Percentiles rank a stretch among this genome's conserved stretches.
Evolutionary conservation across 805 yeast species (phyloP).

Genomic region (Candida vartiovaarae): DNA sequence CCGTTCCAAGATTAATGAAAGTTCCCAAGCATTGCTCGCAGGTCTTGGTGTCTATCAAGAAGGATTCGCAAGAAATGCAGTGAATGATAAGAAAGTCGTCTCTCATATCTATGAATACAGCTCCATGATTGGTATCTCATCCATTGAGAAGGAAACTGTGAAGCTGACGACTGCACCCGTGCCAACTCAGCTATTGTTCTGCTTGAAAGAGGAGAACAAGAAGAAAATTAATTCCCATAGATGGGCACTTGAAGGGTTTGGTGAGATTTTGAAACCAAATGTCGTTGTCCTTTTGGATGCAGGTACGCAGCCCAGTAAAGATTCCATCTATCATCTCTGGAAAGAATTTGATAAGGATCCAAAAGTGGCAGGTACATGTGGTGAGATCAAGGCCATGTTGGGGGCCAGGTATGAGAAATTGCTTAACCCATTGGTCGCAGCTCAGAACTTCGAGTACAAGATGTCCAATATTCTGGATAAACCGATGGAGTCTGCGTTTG

Average conservation of each 20-base stretch:
- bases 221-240: constrained; percentile 92
- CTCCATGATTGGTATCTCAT: constrained; percentile 78
- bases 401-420: constrained; percentile 54
- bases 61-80: constrained; percentile 88
- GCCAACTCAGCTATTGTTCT: constrained; percentile 85
- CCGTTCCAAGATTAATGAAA: constrained; percentile 70
- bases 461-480: constrained; percentile 92
- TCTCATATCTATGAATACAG: constrained; percentile 94
- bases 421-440: constrained; percentile 85
- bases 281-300: constrained; percentile 85
- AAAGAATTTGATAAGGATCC: constrained; percentile 68
- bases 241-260: constrained; percentile 94
- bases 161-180: constrained; percentile 60
- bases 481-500: constrained; percentile 92
- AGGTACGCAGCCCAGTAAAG: constrained; percentile 85
- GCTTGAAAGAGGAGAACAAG: constrained; percentile 83
- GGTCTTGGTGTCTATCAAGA: constrained; percentile 91
- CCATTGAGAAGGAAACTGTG: constrained; percentile 54
- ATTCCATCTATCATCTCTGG: constrained; percentile 87
- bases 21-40: constrained; percentile 73
- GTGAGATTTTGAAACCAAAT: constrained; percentile 72
- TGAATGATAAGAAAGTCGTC: constrained; percentile 72
- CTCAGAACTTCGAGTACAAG: constrained; percentile 95
- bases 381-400: constrained; percentile 84
- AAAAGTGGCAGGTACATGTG: constrained; percentile 95